A percentile compares a stretch with the other conserved stretches of the same genome.
Conservation (phyloP, 495 filamentous ascomycete genomes). For the Recurvomyces mirabilis region DNA sequence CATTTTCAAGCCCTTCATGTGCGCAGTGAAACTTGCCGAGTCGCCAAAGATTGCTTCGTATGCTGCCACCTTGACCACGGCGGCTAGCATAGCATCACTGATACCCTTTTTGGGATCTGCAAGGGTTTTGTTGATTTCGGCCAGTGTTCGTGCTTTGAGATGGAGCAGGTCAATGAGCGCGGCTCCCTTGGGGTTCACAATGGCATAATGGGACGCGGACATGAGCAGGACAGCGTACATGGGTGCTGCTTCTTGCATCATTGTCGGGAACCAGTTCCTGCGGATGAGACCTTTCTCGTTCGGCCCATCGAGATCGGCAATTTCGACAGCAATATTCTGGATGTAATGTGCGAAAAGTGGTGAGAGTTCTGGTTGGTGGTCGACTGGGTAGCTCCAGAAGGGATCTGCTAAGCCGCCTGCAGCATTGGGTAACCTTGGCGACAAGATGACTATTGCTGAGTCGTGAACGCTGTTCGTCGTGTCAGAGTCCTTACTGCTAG, state of each 20-base stretch:
- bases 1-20: slow-evolving; percentile 33
- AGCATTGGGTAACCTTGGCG: neutral
- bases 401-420: neutral
- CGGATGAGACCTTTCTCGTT: neutral
- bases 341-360: neutral
- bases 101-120: slow-evolving; percentile 7
- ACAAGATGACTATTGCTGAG: neutral
- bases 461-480: neutral
- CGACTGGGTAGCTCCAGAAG: neutral
- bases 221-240: slow-evolving; percentile 4
- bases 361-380: neutral
- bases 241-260: neutral
- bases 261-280: neutral
- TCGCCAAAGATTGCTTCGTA: slow-evolving; percentile 38
- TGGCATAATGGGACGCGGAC: neutral
- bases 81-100: slow-evolving; percentile 33
- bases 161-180: slow-evolving; percentile 24
- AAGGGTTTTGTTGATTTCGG: slow-evolving; percentile 29
- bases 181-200: neutral
- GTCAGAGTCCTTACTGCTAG: neutral
- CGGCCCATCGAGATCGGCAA: neutral
- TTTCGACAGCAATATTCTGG: neutral
- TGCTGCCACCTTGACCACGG: slow-evolving; percentile 40
- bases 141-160: slow-evolving; percentile 31
- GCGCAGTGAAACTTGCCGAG: slow-evolving; percentile 27